Evolutionary conservation across 352 stramenopile genomes (phyloP), one percentile per base, ranked within the genome.

Genomic region (Phytophthora pistaciae): DNA sequence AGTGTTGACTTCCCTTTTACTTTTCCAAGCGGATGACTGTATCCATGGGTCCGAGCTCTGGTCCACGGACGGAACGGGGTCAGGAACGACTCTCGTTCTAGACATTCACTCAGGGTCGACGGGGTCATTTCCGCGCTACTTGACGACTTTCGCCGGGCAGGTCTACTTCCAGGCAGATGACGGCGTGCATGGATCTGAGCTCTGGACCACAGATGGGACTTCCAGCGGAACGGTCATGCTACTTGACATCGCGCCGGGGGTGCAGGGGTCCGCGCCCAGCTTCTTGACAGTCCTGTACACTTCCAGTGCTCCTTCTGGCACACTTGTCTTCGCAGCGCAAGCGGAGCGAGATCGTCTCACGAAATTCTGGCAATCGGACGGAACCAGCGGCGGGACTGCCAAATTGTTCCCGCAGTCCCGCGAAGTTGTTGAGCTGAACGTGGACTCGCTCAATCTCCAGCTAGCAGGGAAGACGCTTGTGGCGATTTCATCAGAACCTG

Each of bases 11-110:
- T 11, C 52, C 5, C 55, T 84, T 14, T 48, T 97, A 14, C 77
- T 96, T 11, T 98, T 98, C 63, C 82, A 91, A 52, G 93, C 93
- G 7, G 76, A 95, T 65, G 93, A 98, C 64, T 91, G 92, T 55
- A 60, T 83, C 10, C 84, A 91, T 33, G 93, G 93, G 14, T 21
- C 69, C 3, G 93, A 98, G 69, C 74, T 98, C 9, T 98, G 93
- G 93, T 40, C 54, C 0, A 92, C 75, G 20, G 83, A 94, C 61
- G 90, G 90, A 18, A 90, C 78, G 2, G 54, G 29, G 2, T 36
- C 38, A 6, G 80, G 83, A 38, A 96, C 87, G 4, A 38, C 31
- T 16, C 64, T 96, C 5, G 60, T 98, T n/a, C 31, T 68, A 3
- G 88, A 97, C 58, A 87, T 98, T 33, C 33, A 55, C 18, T 9